Base-by-base conservation (phyloP, 768 basidiomycete genomes). In the Strobilomyces echinocephalus region DNA sequence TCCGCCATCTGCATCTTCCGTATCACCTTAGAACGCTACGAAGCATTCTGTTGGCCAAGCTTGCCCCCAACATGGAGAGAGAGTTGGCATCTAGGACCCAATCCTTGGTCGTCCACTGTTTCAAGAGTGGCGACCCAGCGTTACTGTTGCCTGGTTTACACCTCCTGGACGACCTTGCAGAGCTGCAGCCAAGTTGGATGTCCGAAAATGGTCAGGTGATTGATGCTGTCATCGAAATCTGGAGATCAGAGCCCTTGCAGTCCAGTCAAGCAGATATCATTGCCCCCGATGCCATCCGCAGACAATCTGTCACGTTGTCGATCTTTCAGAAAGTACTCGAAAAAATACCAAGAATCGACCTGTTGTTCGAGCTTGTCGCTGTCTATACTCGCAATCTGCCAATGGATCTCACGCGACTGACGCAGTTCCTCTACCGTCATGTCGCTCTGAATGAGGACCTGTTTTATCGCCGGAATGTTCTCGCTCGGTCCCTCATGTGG, bases 311-410 rank as follows among this genome's bases (percentile, higher is more conserved):
- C 45, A 77, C 93, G 60, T 70, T 92, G 38, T 77, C 82, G 6
- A 83, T 97, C 55, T 93, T 98, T 71, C 82, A 84, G 58, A 80
- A 81, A 49, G 81, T 82, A 0, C 74, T 92, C 43, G 75, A 84
- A 58, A 77, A 81, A 49, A 77, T 80, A n/a, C 82, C 85, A 40
- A 87, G 91, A 42, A 80, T 97, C 44, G 91, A 95, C 62, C 73
- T 99, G 8, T 73, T 98, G 10, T 97, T 97, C 68, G 92, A 95
- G 52, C 74, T 97, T 35, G 83, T 91, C 45, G 82, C 84, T 11
- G 73, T 93, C 44, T 97, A 86, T 72, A 84, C 86, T 24, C 85
- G 87, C 58, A 80, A 84, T 55, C 78, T 90, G 10, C 84, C 89
- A 5, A 82, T 94, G 68, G 95, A 98, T 65, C 74, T 90, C 16